These are phyloP conservation scores for Pezizomycotina sp. DNA, from an alignment of 2,329 filamentous ascomycete species.

Conservation along the genomic window DNA sequence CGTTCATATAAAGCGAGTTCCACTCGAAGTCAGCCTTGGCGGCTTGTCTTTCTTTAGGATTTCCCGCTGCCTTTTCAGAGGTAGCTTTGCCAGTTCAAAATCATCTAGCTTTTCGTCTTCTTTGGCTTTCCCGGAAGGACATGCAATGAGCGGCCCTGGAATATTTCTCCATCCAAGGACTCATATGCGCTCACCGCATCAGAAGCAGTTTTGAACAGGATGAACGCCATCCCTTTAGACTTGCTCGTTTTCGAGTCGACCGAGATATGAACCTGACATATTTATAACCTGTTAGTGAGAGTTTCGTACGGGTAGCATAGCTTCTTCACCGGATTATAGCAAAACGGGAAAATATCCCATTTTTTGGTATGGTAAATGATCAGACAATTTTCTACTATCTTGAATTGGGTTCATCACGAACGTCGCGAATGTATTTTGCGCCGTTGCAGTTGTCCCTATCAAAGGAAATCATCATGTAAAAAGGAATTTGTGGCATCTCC, in stretches of 20 bases:
- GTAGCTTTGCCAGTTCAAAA: constrained; percentile 74
- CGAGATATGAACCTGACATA: constrained; percentile 87
- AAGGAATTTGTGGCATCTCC: constrained; percentile 15
- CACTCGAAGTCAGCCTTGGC: constrained; percentile 73
- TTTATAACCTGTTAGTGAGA: too few relatives aligned
- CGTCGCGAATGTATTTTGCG: constrained; percentile 47
- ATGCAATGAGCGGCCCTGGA: constrained; percentile 84
- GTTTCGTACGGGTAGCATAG: constrained; percentile 32
- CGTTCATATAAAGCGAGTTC: constrained; percentile 99
- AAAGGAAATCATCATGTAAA: constrained; percentile 76
- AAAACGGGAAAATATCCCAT: constrained; percentile 17
- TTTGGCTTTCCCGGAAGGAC: constrained; percentile 70
- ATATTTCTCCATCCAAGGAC: constrained; percentile 64
- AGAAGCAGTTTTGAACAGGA: constrained; percentile 58
- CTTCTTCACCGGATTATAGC: constrained; percentile 9
- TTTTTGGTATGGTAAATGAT: constrained; percentile 31
- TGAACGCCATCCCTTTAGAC: constrained; percentile 80
- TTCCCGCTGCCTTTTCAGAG: constrained; percentile 83
- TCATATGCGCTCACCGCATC: constrained; percentile 65
- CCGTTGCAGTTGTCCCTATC: constrained; percentile 88
- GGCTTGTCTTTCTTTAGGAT: constrained; percentile 73
- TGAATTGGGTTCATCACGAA: constrained; percentile 46
- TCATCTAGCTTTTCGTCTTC: constrained; percentile 71
- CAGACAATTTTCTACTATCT: constrained; percentile 90
- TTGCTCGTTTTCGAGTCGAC: constrained; percentile 50